Conservation (phyloP, 495 filamentous ascomycete species). For the Hamigera avellanea region DNA sequence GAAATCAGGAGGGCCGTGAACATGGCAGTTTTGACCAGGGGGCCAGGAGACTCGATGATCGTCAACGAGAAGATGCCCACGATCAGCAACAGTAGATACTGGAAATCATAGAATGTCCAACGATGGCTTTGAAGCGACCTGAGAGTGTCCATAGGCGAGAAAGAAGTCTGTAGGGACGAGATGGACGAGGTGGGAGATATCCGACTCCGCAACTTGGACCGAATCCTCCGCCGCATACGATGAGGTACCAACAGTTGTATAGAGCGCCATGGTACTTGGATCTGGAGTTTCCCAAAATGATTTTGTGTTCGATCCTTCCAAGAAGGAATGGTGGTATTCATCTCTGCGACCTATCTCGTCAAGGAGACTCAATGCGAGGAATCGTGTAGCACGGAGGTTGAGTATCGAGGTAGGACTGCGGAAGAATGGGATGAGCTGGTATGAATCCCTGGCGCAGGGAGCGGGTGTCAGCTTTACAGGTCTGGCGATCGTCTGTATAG, state of each 20-base stretch:
- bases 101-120: slow-evolving; percentile 80
- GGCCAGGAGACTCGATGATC: slow-evolving; percentile 63
- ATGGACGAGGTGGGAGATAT: slow-evolving; percentile 62
- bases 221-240: slow-evolving; percentile 58
- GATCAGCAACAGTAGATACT: slow-evolving; percentile 65
- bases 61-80: slow-evolving; percentile 70
- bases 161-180: slow-evolving; percentile 68
- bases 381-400: too few relatives aligned
- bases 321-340: slow-evolving; percentile 31
- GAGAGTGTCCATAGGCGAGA: slow-evolving; percentile 62
- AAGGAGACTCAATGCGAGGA: slow-evolving; percentile 5
- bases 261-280: slow-evolving; percentile 39
- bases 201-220: slow-evolving; percentile 60
- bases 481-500: too few relatives aligned
- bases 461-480: too few relatives aligned
- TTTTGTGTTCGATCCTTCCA: slow-evolving; percentile 41
- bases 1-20: slow-evolving; percentile 54
- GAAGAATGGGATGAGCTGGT: too few relatives aligned
- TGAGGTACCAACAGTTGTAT: slow-evolving; percentile 49
- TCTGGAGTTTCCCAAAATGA: slow-evolving; percentile 37
- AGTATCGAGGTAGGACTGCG: too few relatives aligned
- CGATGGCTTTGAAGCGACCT: slow-evolving; percentile 57
- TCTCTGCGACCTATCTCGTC: slow-evolving; percentile 19
- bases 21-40: slow-evolving; percentile 56
- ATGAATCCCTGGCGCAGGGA: too few relatives aligned